A percentile compares a stretch with the other conserved stretches of the same genome.
Evolutionary conservation across 1,284 basidiomycete genomes (phyloP).

Genomic region (Ceratobasidium sp.): DNA sequence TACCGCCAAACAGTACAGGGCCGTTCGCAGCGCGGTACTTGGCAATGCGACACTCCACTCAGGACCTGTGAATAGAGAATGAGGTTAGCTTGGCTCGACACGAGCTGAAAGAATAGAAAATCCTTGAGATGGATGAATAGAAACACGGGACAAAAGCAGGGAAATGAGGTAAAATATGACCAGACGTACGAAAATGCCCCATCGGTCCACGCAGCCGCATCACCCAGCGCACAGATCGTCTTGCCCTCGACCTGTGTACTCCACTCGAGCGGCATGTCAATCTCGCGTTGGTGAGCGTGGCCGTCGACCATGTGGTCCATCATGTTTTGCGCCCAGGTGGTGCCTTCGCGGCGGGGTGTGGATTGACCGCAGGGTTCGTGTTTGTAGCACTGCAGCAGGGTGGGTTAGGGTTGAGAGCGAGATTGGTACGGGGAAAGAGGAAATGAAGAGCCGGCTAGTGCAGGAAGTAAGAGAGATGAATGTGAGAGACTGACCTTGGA

Average conservation of each 20-base stretch:
- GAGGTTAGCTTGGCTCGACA: neutral
- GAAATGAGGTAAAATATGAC: neutral
- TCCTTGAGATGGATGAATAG: too few species aligned
- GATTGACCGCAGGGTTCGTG: conserved; percentile 99
- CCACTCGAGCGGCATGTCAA: conserved; percentile 95
- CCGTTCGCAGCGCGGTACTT: conserved; percentile 85
- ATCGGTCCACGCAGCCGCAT: conserved; percentile 98
- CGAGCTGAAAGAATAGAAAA: neutral
- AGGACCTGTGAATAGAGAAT: conserved; percentile 61
- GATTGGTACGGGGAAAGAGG: conserved; percentile 11
- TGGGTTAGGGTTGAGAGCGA: conserved; percentile 18
- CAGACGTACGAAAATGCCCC: conserved; percentile 85
- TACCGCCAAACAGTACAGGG: conserved; percentile 89
- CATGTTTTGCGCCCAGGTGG: conserved; percentile 99
- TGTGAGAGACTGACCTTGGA: conserved; percentile 68
- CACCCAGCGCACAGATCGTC: conserved; percentile 96
- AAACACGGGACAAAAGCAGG: too few species aligned
- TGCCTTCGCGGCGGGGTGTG: conserved; percentile 96
- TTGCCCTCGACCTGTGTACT: conserved; percentile 93
- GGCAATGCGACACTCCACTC: conserved; percentile 90
- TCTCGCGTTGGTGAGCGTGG: conserved; percentile 90
- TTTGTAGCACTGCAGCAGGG: conserved; percentile 83
- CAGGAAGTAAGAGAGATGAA: neutral
- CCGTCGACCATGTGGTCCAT: conserved; percentile 94
- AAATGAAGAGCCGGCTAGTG: too few species aligned